Percentiles rank a stretch among this genome's conserved stretches.
Conservation (phyloP, 2,329 filamentous ascomycete genomes). For the Alternaria panax region DNA sequence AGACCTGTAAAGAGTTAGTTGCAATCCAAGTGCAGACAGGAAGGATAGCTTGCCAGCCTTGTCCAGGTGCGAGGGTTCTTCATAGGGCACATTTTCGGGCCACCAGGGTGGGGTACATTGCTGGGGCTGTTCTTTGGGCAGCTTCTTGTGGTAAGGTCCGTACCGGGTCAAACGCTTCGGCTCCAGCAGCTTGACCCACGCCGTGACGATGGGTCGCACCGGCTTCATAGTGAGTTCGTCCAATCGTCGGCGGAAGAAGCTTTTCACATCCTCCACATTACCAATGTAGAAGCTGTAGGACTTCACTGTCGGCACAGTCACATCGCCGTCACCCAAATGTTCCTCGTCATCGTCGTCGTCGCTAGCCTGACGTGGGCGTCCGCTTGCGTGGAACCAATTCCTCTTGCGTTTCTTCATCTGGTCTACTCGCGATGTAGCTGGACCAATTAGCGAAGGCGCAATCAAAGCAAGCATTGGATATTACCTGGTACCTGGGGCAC, state of each 20-base stretch:
- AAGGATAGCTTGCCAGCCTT: slow-evolving; percentile 28
- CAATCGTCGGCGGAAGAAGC: slow-evolving; percentile 35
- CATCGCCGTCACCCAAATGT: not conserved
- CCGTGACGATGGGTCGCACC: slow-evolving; percentile 39
- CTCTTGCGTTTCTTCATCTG: slow-evolving; percentile 24
- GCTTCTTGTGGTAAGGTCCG: slow-evolving; percentile 36
- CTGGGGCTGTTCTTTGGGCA: slow-evolving; percentile 19
- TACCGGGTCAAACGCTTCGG: slow-evolving; percentile 35
- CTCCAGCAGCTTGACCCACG: slow-evolving; percentile 41
- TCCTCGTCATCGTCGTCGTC: slow-evolving; percentile 16
- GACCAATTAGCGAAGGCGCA: slow-evolving; percentile 15
- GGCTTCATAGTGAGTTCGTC: slow-evolving; percentile 45
- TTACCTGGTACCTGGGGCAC: slow-evolving; percentile 16
- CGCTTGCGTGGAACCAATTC: slow-evolving; percentile 17
- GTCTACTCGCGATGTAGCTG: not conserved
- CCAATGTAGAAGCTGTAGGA: slow-evolving; percentile 36
- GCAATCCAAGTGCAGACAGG: not conserved
- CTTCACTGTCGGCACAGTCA: slow-evolving; percentile 15
- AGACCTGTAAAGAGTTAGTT: slow-evolving; percentile 30
- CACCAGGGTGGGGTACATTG: slow-evolving; percentile 39
- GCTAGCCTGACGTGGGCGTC: not conserved
- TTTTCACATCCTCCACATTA: slow-evolving; percentile 28
- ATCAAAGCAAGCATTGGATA: not conserved
- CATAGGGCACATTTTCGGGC: slow-evolving; percentile 38
- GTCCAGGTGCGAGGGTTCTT: slow-evolving; percentile 45